These are phyloP conservation scores for Cichorium intybus DNA, from an alignment of 140 eudicot genomes.

Conservation along the genomic window DNA sequence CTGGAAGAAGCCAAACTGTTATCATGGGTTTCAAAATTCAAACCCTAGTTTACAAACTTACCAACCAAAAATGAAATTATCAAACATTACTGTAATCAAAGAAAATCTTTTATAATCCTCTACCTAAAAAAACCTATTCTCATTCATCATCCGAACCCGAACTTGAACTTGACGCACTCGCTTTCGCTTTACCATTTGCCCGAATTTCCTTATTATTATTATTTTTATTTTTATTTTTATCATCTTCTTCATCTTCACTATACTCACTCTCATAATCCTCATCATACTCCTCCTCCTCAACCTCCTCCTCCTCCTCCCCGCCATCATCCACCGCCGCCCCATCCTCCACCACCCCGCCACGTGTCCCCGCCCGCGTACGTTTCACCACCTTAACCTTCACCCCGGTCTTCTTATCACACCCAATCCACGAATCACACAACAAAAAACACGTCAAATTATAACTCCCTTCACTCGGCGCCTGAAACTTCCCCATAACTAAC, in stretches of 20 bases:
- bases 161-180: conserved; percentile 34
- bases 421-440: conserved; percentile 89
- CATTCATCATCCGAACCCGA: conserved; percentile 49
- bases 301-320: conserved; percentile 75
- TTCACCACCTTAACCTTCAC: conserved; percentile 72
- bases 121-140: conserved; percentile 19
- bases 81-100: conserved; percentile 9
- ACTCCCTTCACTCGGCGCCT: conserved; percentile 75
- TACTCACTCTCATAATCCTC: conserved; percentile 84
- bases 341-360: conserved; percentile 60
- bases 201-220: background rate
- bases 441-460: conserved; percentile 61
- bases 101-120: conserved; percentile 28
- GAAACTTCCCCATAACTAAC: conserved; percentile 75
- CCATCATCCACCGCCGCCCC: conserved; percentile 45
- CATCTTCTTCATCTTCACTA: conserved; percentile 78
- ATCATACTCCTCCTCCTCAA: conserved; percentile 68
- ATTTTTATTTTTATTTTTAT: conserved; percentile 23
- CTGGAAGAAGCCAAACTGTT: conserved; percentile 19
- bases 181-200: conserved; percentile 42
- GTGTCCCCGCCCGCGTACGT: conserved; percentile 78
- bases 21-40: conserved; percentile 14
- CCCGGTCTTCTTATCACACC: conserved; percentile 63
- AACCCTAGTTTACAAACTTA: conserved; percentile 37
- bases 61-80: conserved; percentile 13